Percentiles rank a stretch among this genome's conserved stretches.
Evolutionary conservation across 371 early-diverging fungal species (phyloP).

Genomic region (Mortierella sp.): DNA sequence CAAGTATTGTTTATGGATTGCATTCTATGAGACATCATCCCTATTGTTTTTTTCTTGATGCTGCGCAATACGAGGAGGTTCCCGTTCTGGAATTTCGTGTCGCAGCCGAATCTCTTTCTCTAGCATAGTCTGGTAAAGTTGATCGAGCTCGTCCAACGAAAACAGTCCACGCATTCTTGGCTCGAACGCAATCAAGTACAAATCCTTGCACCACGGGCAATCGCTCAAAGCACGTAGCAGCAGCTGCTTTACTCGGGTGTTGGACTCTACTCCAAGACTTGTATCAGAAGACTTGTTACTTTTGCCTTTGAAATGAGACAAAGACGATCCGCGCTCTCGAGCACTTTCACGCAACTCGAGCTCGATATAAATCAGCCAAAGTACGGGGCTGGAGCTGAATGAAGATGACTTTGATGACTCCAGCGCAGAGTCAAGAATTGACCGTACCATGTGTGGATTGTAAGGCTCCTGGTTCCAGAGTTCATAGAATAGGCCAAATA

Average conservation of each 20-base stretch:
- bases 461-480: constrained; percentile 69
- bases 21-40: neutral
- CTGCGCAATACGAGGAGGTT: neutral
- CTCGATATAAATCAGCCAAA: constrained; percentile 52
- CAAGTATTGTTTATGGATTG: too few relatives aligned
- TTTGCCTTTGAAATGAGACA: constrained; percentile 5
- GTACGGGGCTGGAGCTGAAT: constrained; percentile 34
- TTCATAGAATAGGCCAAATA: constrained; percentile 72
- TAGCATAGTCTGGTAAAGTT: constrained; percentile 49
- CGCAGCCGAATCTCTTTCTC: constrained; percentile 50
- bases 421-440: constrained; percentile 71
- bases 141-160: constrained; percentile 43
- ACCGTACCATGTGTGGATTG: constrained; percentile 67
- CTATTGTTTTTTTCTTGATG: neutral
- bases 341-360: constrained; percentile 45
- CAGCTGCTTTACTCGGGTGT: constrained; percentile 30
- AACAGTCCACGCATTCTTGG: constrained; percentile 37
- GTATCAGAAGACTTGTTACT: neutral
- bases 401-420: constrained; percentile 46
- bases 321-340: constrained; percentile 5
- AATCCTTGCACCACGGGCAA: constrained; percentile 54
- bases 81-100: constrained; percentile 33
- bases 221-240: constrained; percentile 41
- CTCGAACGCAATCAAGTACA: constrained; percentile 50
- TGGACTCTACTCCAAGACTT: constrained; percentile 15